Evolutionary conservation across 768 basidiomycete species (phyloP).

Genomic region (Sporobolomyces pararoseus): DNA sequence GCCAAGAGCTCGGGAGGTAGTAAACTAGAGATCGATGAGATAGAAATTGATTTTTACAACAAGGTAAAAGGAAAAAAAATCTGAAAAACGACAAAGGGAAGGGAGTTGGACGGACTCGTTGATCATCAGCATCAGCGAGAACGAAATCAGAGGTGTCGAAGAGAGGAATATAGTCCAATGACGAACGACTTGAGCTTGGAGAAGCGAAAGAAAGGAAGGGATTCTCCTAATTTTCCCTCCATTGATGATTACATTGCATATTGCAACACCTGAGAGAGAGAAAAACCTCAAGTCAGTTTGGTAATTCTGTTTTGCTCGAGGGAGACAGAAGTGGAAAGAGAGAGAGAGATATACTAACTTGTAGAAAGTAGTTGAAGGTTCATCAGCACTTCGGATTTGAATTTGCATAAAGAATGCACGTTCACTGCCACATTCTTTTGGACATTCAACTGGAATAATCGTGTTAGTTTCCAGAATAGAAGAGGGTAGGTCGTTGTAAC

Average conservation of each 20-base stretch:
- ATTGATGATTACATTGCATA: constrained; percentile 39
- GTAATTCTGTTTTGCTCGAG: not conserved
- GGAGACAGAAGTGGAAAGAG: not conserved
- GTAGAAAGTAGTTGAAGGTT: constrained; percentile 47
- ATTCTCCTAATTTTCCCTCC: constrained; percentile 40
- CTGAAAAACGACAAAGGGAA: too few relatives aligned
- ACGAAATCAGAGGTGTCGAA: too few relatives aligned
- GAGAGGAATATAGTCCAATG: too few relatives aligned
- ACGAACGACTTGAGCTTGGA: too few relatives aligned
- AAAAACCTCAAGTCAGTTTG: not conserved
- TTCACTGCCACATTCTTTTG: constrained; percentile 75
- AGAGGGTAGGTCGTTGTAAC: too few relatives aligned
- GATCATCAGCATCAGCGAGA: too few relatives aligned
- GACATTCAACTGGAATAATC: constrained; percentile 42
- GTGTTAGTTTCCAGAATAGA: too few relatives aligned
- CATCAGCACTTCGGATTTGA: constrained; percentile 64
- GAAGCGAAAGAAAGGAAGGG: not conserved
- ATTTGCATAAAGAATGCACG: constrained; percentile 92
- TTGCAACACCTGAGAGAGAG: constrained; percentile 34
- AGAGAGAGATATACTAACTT: constrained; percentile 26
- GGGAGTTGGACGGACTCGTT: too few relatives aligned
- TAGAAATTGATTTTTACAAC: too few relatives aligned
- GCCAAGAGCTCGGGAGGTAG: too few relatives aligned
- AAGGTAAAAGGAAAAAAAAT: too few relatives aligned
- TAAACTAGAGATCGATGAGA: too few relatives aligned